Conservation (phyloP, 768 basidiomycete genomes). For the Leucosporidium creatinivorum region DNA sequence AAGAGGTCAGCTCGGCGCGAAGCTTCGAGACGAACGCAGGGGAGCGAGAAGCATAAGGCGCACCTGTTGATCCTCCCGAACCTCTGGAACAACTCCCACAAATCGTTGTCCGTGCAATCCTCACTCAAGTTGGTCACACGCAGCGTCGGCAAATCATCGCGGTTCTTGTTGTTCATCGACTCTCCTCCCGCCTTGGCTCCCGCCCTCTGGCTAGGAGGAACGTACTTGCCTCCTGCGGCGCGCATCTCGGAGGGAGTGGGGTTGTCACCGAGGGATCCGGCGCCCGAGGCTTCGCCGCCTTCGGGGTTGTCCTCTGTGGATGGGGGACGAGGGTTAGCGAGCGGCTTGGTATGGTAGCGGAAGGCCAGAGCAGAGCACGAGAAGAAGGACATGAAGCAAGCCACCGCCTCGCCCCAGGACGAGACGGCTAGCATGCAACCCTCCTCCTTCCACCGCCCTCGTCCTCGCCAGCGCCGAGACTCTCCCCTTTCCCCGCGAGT, state of each 20-base stretch:
- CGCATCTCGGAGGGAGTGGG: conserved; percentile 22
- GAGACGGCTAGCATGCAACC: no score
- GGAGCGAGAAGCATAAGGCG: conserved; percentile 7
- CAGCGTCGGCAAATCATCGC: conserved; percentile 91
- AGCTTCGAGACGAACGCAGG: no score
- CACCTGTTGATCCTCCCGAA: conserved; percentile 52
- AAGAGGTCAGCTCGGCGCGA: neutral
- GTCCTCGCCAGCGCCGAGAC: no score
- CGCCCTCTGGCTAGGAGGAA: conserved; percentile 84
- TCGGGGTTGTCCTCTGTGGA: no score
- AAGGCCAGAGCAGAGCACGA: no score
- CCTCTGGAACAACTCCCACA: conserved; percentile 77
- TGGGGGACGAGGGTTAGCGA: no score
- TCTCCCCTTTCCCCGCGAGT: neutral
- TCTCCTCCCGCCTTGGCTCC: conserved; percentile 61
- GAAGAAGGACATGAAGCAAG: no score
- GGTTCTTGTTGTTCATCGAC: conserved; percentile 59
- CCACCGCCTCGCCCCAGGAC: no score
- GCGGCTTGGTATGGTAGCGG: no score
- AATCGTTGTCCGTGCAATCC: conserved; percentile 88
- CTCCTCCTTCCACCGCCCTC: neutral
- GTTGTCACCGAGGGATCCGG: neutral
- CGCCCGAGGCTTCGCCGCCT: neutral
- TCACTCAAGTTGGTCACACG: conserved; percentile 95
- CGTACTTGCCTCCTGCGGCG: conserved; percentile 69